Evolutionary conservation across 1,284 basidiomycete genomes (phyloP), one percentile per base, ranked within the genome.

Genomic region (Pascua guehoae): DNA sequence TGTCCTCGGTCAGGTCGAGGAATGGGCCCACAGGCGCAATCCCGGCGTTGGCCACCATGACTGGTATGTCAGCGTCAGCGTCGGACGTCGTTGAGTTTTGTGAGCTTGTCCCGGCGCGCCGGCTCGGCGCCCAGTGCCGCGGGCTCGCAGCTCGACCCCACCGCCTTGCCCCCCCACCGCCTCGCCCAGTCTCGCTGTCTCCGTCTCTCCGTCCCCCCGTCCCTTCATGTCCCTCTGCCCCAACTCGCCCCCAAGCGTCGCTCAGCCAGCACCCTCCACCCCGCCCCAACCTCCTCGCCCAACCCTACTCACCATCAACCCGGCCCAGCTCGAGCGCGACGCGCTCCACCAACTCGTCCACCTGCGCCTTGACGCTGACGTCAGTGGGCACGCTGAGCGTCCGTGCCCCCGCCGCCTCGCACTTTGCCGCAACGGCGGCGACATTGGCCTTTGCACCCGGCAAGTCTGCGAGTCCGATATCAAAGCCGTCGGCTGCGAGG

Each of bases 21-120:
- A 68, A 55, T 67, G 61, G 9, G 67, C 69, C 63, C 60, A 71
- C 54, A 66, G 71, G 64, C 66, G 69, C 47, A n/a, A 79, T 75
- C 8, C 78, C 79, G 0, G 79, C 79, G 64, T 80, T 80, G n/a
- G 79, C 77, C 16, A 80, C 76, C 71, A 76, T 73, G 38, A 62
- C 60, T 65, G 44, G 37, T 1, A 7, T 32, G 24, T 32, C 24
- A 32, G 24, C 24, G 37, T 52, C 18, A 49, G 48, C 36, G 18
- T 15, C 43, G n/a, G n/a, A n/a, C 18, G 32, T 24, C n/a, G 5
- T 24, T 24, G 9, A 9, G 11, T 12, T 24, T 7, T 24, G 12
- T 24, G 18, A 17, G 10, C 24, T 36, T 46, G 10, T 11, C 14
- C 15, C 43, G 4, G 43, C 43, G 14, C 43, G 10, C 15, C 14